Evolutionary conservation across 2,329 filamentous ascomycete genomes (phyloP), one percentile per base, ranked within the genome.

Genomic region (Bipolaris zeicola): DNA sequence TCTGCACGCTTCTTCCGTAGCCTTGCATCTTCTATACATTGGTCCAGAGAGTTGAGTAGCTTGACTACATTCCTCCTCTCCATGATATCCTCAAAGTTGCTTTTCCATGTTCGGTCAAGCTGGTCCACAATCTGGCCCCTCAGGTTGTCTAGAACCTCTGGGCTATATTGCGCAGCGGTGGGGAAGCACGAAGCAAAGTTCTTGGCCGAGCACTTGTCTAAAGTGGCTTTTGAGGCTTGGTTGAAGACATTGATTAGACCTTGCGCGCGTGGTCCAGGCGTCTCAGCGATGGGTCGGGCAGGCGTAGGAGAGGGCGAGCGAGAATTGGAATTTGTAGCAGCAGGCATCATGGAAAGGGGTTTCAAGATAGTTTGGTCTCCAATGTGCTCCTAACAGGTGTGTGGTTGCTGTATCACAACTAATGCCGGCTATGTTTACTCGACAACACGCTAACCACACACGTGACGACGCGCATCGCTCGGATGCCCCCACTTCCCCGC

Each of bases 121-220:
- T 86, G 82, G 48, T 80, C 79, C 39, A 84, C 83, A 61, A 88
- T 80, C 61, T 87, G 83, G 51, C 81, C 77, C 75, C 85, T 84
- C 20, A 89, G 77, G 3, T 79, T 78, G 64, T 85, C 81, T 55
- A 89, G 67, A 39, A 80, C 81, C 24, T 81, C 81, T 1, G 84
- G 82, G 10, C 83, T 83, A 64, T 86, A 78, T 64, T 79, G 77
- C 16, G 85, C 83, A 1, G 85, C 82, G 0, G 86, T 89, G 0
- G 86, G 86, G 62, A 88, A 88, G 65, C 86, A 89, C 22, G 83
- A 77, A 0, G 84, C 80, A 69, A 88, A 89, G 64, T 87, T 87
- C 46, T 78, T 76, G 69, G 86, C 83, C 8, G 81, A 85, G 71
- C 85, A 86, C 49, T 85, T 84, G 60, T 83, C 82, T n/a, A 88